A percentile compares a stretch with the other conserved stretches of the same genome.
Conservation (phyloP, 495 filamentous ascomycete species). For the Tuber borchii region DNA sequence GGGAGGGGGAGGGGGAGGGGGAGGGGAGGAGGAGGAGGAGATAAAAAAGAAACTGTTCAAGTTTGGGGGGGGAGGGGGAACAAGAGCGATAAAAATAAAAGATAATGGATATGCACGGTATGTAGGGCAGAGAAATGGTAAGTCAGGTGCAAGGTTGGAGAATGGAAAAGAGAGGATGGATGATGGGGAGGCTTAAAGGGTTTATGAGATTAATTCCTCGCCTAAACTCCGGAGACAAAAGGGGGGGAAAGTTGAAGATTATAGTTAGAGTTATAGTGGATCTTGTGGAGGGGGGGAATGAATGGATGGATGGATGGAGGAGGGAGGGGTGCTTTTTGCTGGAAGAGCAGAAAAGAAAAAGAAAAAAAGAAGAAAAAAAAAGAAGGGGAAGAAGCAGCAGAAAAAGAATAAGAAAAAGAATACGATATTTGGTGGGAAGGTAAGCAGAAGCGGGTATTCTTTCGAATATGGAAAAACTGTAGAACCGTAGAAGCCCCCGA, state of each 20-base stretch:
- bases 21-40: too few species aligned
- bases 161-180: neutral
- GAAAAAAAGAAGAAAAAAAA: neutral
- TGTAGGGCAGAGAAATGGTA: neutral
- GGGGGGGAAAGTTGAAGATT: neutral
- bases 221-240: neutral
- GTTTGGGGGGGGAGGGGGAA: neutral
- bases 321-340: neutral
- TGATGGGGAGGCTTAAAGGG: neutral
- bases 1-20: neutral
- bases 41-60: neutral
- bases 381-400: neutral
- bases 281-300: neutral
- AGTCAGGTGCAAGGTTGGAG: neutral
- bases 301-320: too few species aligned
- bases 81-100: neutral
- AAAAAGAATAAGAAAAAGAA: neutral
- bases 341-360: constrained; percentile 1
- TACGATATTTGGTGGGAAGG: neutral
- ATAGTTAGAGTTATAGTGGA: neutral
- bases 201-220: neutral
- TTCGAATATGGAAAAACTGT: neutral
- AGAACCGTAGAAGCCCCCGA: neutral
- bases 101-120: neutral
- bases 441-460: neutral